Evolutionary conservation across 75 land plant genomes (phyloP), one percentile per base, ranked within the genome.

Genomic region (Cupressus sempervirens): DNA sequence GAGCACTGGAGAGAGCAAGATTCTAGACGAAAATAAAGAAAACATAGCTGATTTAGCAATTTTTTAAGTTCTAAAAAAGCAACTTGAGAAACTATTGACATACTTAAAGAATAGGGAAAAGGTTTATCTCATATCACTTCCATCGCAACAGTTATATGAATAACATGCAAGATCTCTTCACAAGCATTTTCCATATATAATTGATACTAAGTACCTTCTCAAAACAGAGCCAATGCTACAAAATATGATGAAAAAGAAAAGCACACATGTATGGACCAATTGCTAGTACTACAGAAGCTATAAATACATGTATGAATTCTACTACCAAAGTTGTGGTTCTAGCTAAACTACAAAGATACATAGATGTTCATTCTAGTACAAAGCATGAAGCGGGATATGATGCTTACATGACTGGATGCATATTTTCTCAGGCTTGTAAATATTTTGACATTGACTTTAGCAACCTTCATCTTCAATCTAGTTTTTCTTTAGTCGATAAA

Each of bases 321-420:
- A 29, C 70, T 86, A 90, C 89, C 3, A 87, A 89, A 82, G 88
- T 93, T 84, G 92, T 92, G 58, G 86, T 91, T 82, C 86, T 89
- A 58, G 87, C 87, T 23, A 91, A 91, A 87, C 91, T 90, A 82
- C 50, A 83, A 74, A 93, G 93, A 53, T 90, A 90, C 84, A 87
- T 90, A 34, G 84, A 83, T 70, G 91, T 88, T 88, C 91, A 97
- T 84, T 89, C 93, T 32, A 92, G 92, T 62, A 88, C 88, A 7
- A 97, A 93, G 86, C 99, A 97, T 85, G 99, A 97, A 91, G 99
- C 99, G 65, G 99, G 99, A 13, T 97, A 93, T 87, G 99, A 97
- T 91, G 99, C 99, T 73, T 97, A 94, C 83, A 97, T 96, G 98
- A 92, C 98, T 14, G 98, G 98, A n/a, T 92, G 93, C 83, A 86